Conservation (phyloP, 768 basidiomycete species). For the Pleurotus citrinopileatus region DNA sequence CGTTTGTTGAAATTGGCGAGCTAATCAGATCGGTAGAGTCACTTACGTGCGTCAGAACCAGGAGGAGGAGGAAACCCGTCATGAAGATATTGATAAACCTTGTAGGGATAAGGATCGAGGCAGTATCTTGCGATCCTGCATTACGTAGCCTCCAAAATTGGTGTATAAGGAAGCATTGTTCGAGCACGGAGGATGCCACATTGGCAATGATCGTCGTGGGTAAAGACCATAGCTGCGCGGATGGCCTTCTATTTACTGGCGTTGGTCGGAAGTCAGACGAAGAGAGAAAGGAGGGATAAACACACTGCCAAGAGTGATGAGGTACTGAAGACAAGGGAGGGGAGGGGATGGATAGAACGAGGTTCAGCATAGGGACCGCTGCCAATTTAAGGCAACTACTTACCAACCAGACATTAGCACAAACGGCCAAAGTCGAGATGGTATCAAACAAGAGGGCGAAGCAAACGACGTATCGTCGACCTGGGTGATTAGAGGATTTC, state of each 20-base stretch:
- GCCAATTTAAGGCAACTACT: too few relatives aligned
- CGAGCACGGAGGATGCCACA: conserved; percentile 9
- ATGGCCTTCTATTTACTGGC: not conserved
- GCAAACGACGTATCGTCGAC: conserved; percentile 8
- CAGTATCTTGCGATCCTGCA: not conserved
- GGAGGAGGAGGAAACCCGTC: not conserved
- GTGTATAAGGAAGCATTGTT: conserved; percentile 15
- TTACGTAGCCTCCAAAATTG: conserved; percentile 11
- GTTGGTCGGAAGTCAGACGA: not conserved
- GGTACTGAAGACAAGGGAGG: not conserved
- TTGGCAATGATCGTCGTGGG: conserved; percentile 10
- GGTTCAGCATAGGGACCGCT: too few relatives aligned
- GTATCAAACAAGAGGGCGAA: conserved; percentile 8
- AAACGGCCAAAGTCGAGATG: conserved; percentile 8
- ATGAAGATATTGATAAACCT: conserved; percentile 3
- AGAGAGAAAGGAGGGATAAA: not conserved
- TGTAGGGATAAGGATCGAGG: not conserved
- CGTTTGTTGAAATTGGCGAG: too few relatives aligned
- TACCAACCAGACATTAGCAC: conserved; percentile 13
- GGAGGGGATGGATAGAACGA: not conserved
- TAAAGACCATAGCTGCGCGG: conserved; percentile 7
- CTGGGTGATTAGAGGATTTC: not conserved
- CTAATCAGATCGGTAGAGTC: too few relatives aligned
- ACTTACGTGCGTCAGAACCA: not conserved
- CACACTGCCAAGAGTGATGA: conserved; percentile 6